phyloP scores from a whole-genome alignment of 805 yeast genomes.

The Candida loeiensis region DNA sequence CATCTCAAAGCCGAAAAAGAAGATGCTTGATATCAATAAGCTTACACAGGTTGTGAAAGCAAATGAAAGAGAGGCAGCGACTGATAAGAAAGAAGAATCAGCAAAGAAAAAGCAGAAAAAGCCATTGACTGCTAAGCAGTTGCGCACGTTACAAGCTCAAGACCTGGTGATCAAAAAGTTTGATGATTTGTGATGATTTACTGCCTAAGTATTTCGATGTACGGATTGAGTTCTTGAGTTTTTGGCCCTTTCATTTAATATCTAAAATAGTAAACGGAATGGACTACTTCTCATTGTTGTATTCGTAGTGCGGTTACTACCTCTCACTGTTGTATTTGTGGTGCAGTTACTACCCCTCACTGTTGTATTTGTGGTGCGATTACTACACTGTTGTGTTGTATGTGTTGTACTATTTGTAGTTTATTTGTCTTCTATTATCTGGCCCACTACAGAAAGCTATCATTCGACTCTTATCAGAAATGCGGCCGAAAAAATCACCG shows the following conservation, averaged over 20 bases:
- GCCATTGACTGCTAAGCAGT: constrained; percentile 41
- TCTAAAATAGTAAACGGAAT: too few species aligned
- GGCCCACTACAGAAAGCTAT: neutral
- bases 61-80: constrained; percentile 12
- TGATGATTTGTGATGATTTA: constrained; percentile 57
- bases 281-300: too few species aligned
- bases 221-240: too few species aligned
- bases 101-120: constrained; percentile 30
- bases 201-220: too few species aligned
- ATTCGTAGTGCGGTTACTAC: too few species aligned
- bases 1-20: constrained; percentile 17
- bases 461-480: constrained; percentile 3
- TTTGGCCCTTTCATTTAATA: too few species aligned
- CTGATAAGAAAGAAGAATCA: constrained; percentile 17
- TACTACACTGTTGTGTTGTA: neutral
- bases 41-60: constrained; percentile 8
- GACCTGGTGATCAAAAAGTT: constrained; percentile 65
- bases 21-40: constrained; percentile 19
- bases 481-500: neutral
- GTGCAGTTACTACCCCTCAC: neutral
- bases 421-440: too few species aligned
- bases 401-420: neutral
- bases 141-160: constrained; percentile 46
- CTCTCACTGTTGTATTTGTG: too few species aligned
- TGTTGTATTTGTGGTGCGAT: too few species aligned